Base-by-base conservation (phyloP, 768 basidiomycete species). In the Termitomyces eurrhizus region DNA sequence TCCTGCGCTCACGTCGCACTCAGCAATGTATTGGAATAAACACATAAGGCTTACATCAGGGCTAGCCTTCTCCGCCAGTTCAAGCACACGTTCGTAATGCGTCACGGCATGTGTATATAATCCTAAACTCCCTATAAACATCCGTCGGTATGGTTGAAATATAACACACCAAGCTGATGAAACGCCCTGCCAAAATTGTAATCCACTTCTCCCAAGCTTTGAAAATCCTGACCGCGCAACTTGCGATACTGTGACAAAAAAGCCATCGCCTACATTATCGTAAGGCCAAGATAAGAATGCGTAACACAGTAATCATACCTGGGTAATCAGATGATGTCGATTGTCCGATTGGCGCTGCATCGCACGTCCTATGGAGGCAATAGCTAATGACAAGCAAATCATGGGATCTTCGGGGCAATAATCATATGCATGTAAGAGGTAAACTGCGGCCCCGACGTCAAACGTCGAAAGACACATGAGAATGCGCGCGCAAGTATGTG, bases 301-400 rank as follows among this genome's bases (percentile, higher is more conserved):
- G 39, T 7, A 56, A 16, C 45, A 4, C 14, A 45, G 42, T 57
- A 8, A 26, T 42, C 48, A 37, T 33, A 77, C 79, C 68, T 95
- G 92, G 4, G 88, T 81, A 42, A 98, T 82, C 60, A 94, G 81
- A 70, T 96, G 92, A 68, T 97, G 91, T 44, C 95, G 77, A 70
- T 99, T 98, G 74, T 98, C 96, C 14, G 89, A 87, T 71, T 98
- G 95, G 21, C 95, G 83, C 64, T 95, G 92, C 88, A 93, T 93
- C 0, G 94, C 90, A 41, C 96, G 82, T 12, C 94, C 93, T 50
- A 97, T 77, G 24, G 92, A 97, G 0, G 92, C 87, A 50, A 95
- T 85, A 0, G 89, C 92, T 9, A 98, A 79, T 48, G 82, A 85
- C 5, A 98, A 77, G 68, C 90, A 95, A 26, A 97, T 80, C 74